Conservation (phyloP, 108 stramenopile species). For the Chaetoceros tenuissimus region DNA sequence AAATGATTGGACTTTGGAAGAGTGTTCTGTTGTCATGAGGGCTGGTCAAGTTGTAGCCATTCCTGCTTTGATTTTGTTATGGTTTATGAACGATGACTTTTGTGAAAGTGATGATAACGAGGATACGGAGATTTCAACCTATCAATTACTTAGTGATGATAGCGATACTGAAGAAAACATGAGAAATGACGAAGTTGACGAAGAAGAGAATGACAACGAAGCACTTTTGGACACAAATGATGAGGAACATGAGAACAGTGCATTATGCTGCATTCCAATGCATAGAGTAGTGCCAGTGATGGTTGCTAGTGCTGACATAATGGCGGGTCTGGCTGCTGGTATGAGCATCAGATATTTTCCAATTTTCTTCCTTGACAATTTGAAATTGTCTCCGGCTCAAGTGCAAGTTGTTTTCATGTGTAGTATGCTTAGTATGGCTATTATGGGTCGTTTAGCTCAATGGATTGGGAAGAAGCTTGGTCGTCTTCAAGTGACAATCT, state of each 20-base stretch:
- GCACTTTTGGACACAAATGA: no score
- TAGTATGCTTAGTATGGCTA: constrained; percentile 12
- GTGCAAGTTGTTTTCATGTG: constrained; percentile 48
- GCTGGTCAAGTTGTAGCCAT: constrained; percentile 24
- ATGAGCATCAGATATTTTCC: constrained; percentile 73
- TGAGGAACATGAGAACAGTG: neutral
- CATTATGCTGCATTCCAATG: constrained; percentile 1
- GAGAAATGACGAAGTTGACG: constrained; percentile 1
- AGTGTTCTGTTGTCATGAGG: constrained; percentile 26
- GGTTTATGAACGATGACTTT: constrained; percentile 20
- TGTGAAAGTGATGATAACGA: no score
- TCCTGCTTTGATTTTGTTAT: constrained; percentile 15
- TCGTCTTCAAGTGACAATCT: constrained; percentile 22
- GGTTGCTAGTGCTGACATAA: constrained; percentile 29
- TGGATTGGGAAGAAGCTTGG: constrained; percentile 4
- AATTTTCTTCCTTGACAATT: constrained; percentile 44
- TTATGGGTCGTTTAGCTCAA: neutral
- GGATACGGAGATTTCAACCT: no score
- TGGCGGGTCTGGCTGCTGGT: constrained; percentile 41
- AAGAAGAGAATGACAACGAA: no score
- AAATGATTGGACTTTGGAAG: constrained; percentile 28
- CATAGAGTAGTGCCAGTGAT: constrained; percentile 22
- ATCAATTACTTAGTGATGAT: no score
- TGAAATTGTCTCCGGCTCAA: constrained; percentile 33
- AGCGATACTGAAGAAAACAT: constrained; percentile 2